Evolutionary conservation across 2,329 filamentous ascomycete species (phyloP), one percentile per base, ranked within the genome.

Genomic region (Venturia nashicola): DNA sequence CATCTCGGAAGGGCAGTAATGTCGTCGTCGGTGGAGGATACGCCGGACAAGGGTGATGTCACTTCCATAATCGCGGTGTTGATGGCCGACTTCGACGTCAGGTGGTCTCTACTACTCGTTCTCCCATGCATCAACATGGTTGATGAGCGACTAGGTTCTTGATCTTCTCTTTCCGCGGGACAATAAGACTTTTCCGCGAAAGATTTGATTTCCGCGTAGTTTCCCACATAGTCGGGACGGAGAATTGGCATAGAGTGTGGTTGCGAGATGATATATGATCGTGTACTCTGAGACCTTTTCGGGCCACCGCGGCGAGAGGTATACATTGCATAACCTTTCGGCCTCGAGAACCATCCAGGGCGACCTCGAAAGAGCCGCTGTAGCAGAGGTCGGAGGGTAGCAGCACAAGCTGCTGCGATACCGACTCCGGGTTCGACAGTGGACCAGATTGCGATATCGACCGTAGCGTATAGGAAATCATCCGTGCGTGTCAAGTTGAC

Each of bases 391-490:
- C 72, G 68, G 36, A 74, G 64, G 0, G 73, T 72, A 6, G 72
- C 70, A 12, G 73, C 64, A 5, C 71, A 72, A 6, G 71, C 71
- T n/a, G 74, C 73, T n/a, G 68, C 68, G n/a, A 74, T 72, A 32
- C 71, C 72, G 7, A 75, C 66, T 16, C 72, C 72, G 20, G 69
- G 68, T 66, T 76, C 74, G 44, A 71, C 65, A 42, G 69, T 70
- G 11, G 71, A 72, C 69, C 71, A 72, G n/a, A 73, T 69, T 40
- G 69, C 70, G 14, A 73, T 67, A 43, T 68, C 65, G 46, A 69
- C 66, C 9, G 69, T 65, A 14, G 40, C 59, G 55, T 43, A 78
- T 1, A 76, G 69, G 61, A 74, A 74, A 63, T 79, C 77, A 16
- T 66, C 65, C 40, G 72, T 72, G n/a, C 71, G 66, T 1, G 70